These are phyloP conservation scores for Solanum paucissectum DNA, from an alignment of 257 asterid genomes.

Conservation along the genomic window DNA sequence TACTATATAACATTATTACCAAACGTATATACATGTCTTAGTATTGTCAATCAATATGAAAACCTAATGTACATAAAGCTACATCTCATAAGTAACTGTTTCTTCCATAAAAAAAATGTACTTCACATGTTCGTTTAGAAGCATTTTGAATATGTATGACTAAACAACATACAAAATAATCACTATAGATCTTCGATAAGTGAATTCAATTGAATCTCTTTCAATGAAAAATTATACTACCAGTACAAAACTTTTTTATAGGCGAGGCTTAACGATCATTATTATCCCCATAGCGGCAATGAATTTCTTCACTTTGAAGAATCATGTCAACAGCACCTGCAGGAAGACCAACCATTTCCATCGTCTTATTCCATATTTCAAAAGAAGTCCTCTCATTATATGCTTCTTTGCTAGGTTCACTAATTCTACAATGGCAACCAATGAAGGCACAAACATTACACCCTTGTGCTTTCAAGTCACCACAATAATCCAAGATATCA, in stretches of 20 bases:
- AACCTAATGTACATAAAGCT: not conserved
- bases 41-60: not conserved
- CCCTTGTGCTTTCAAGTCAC: not conserved
- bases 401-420: slow-evolving; percentile 6
- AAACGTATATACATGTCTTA: not conserved
- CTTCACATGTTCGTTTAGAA: not conserved
- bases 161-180: too few relatives aligned
- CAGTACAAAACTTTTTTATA: not conserved
- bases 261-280: not conserved
- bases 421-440: not conserved
- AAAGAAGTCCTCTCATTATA: not conserved
- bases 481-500: slow-evolving; percentile 1
- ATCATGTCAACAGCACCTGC: slow-evolving; percentile 2
- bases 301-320: slow-evolving; percentile 7
- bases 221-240: not conserved
- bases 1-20: too few relatives aligned
- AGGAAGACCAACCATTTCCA: slow-evolving; percentile 13
- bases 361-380: slow-evolving; percentile 10
- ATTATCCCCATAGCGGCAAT: not conserved
- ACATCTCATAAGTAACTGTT: not conserved
- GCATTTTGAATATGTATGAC: too few relatives aligned
- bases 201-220: not conserved
- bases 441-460: slow-evolving; percentile 7
- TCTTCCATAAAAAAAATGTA: not conserved
- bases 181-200: not conserved